These are phyloP conservation scores for Chenopodium quinoa DNA, from an alignment of 148 eudicot genomes.

Conservation along the genomic window DNA sequence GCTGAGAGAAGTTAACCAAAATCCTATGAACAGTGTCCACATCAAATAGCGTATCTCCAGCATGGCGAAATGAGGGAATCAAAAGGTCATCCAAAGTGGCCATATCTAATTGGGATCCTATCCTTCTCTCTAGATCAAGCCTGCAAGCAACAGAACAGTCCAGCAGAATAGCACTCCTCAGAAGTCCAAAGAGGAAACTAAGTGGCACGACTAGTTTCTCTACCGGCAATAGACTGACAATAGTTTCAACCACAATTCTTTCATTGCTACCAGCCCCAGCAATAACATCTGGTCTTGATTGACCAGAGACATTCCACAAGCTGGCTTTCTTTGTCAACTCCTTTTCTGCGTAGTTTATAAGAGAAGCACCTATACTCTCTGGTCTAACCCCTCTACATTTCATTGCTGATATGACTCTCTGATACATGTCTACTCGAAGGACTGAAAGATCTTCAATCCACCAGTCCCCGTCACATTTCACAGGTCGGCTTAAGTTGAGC, in stretches of 20 bases:
- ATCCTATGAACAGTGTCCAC: conserved; percentile 89
- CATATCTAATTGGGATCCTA: conserved; percentile 81
- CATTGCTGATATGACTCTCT: conserved; percentile 78
- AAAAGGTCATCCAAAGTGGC: conserved; percentile 88
- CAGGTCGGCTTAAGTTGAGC: conserved; percentile 78
- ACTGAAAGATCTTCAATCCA: conserved; percentile 86
- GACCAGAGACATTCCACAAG: conserved; percentile 44
- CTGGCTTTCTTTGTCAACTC: conserved; percentile 65
- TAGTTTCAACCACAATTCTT: conserved; percentile 69
- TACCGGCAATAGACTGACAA: conserved; percentile 70
- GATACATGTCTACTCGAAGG: conserved; percentile 68
- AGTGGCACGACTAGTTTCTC: conserved; percentile 75
- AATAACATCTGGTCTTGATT: conserved; percentile 39
- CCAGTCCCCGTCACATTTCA: conserved; percentile 84
- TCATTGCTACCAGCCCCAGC: conserved; percentile 42
- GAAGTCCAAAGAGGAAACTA: conserved; percentile 76
- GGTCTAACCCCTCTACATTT: conserved; percentile 92
- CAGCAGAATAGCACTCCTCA: conserved; percentile 75
- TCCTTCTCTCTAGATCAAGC: conserved; percentile 88
- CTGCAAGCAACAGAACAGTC: conserved; percentile 64
- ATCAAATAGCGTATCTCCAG: conserved; percentile 82
- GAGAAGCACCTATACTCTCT: conserved; percentile 84
- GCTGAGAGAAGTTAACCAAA: conserved; percentile 76
- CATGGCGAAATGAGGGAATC: conserved; percentile 82
- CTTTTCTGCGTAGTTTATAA: conserved; percentile 69